These are phyloP conservation scores for Rhodotorula glutinis DNA, from an alignment of 1,284 basidiomycete species.

Conservation along the genomic window DNA sequence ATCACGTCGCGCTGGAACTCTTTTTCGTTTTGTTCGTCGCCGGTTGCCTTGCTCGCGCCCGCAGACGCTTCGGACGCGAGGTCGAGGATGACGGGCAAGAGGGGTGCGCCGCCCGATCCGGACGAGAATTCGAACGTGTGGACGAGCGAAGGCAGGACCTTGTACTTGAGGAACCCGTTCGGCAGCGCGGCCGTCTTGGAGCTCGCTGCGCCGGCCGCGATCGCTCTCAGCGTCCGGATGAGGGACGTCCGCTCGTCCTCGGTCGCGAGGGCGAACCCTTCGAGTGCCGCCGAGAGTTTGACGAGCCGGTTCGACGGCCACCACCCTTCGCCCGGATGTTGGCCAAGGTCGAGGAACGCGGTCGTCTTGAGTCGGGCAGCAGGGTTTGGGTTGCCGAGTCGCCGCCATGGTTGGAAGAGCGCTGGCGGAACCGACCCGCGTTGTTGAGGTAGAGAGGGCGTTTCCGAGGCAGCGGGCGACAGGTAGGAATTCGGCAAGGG, in stretches of 20 bases:
- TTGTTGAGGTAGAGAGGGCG: conserved; percentile 57
- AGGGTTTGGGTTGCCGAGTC: conserved; percentile 81
- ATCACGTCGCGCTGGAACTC: conserved; percentile 71
- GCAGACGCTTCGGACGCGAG: neutral
- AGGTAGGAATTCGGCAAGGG: conserved; percentile 56
- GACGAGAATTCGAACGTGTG: conserved; percentile 74
- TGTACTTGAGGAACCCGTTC: conserved; percentile 77
- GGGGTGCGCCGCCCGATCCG: conserved; percentile 57
- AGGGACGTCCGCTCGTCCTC: conserved; percentile 75
- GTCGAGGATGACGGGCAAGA: conserved; percentile 51
- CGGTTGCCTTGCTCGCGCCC: conserved; percentile 62
- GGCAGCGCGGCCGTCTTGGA: conserved; percentile 64
- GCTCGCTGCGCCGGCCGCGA: conserved; percentile 13
- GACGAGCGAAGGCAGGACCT: conserved; percentile 80
- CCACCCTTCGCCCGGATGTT: conserved; percentile 65
- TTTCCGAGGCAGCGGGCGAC: conserved; percentile 63
- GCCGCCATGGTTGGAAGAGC: conserved; percentile 79
- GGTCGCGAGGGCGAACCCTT: conserved; percentile 77
- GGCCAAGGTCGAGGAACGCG: conserved; percentile 64
- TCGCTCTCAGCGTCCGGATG: conserved; percentile 54
- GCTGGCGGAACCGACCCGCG: conserved; percentile 72
- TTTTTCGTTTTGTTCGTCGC: conserved; percentile 55
- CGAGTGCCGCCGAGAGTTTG: conserved; percentile 77
- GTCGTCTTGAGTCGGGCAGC: conserved; percentile 72
- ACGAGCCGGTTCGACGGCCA: conserved; percentile 81